Percentiles rank a stretch among this genome's conserved stretches.
Conservation (phyloP, 1,284 basidiomycete species). For the Ustilago sp. region DNA sequence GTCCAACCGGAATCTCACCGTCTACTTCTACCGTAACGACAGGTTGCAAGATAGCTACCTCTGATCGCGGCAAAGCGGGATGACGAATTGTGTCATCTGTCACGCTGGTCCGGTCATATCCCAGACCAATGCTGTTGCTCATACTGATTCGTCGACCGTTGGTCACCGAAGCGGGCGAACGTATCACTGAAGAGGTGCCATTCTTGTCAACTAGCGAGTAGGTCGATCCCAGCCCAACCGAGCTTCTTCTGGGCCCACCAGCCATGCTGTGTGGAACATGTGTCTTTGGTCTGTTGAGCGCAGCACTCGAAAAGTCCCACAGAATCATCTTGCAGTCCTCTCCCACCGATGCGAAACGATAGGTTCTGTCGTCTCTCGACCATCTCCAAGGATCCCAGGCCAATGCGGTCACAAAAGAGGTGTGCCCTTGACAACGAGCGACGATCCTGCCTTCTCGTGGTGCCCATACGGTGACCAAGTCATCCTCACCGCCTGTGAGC, state of each 20-base stretch:
- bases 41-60: conserved; percentile 89
- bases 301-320: conserved; percentile 63
- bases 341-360: conserved; percentile 64
- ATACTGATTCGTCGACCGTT: conserved; percentile 24
- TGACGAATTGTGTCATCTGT: conserved; percentile 76
- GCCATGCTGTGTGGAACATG: conserved; percentile 29
- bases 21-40: conserved; percentile 73
- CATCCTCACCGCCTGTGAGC: conserved; percentile 89
- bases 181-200: conserved; percentile 6
- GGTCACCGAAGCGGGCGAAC: conserved; percentile 22
- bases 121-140: background rate
- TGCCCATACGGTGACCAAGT: conserved; percentile 78
- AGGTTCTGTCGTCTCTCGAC: conserved; percentile 72
- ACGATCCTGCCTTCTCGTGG: conserved; percentile 74
- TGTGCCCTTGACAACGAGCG: conserved; percentile 96
- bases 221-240: conserved; percentile 39
- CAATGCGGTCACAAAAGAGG: conserved; percentile 88
- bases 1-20: conserved; percentile 32
- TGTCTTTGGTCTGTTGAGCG: conserved; percentile 52
- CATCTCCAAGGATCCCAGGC: conserved; percentile 83
- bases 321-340: conserved; percentile 65
- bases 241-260: conserved; percentile 19
- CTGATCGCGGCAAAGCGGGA: conserved; percentile 85
- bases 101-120: conserved; percentile 2
- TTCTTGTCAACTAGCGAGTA: conserved; percentile 48